Evolutionary conservation across 108 stramenopile species (phyloP).

Genomic region (Discostella stelligeroides): DNA sequence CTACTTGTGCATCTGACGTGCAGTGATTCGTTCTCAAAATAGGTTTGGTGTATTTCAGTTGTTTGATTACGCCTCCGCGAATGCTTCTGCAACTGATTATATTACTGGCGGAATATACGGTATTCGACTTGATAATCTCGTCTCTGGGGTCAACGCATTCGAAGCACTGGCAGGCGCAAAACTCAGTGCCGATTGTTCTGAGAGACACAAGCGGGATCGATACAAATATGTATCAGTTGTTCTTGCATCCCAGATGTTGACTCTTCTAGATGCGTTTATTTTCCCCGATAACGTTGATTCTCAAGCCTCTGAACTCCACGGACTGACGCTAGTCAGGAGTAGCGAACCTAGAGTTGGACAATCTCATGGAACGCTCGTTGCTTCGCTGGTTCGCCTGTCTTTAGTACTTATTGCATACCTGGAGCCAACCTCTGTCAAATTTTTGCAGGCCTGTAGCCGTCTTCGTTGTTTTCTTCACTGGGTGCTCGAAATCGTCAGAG

Average conservation of each 20-base stretch:
- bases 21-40: conserved; percentile 7
- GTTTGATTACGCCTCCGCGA: conserved; percentile 60
- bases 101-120: conserved; percentile 70
- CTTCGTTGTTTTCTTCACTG: conserved; percentile 80
- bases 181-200: conserved; percentile 21
- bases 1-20: background rate
- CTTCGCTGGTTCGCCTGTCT: conserved; percentile 74
- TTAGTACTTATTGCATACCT: conserved; percentile 66
- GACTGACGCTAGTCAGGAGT: conserved; percentile 73
- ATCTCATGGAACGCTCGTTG: conserved; percentile 77
- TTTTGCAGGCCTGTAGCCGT: conserved; percentile 77
- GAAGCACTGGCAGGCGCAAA: conserved; percentile 50
- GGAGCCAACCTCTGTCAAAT: conserved; percentile 77
- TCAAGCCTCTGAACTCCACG: conserved; percentile 74
- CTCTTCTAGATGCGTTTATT: conserved; percentile 85
- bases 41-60: conserved; percentile 69
- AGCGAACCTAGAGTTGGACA: conserved; percentile 76
- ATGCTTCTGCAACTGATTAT: conserved; percentile 54
- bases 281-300: conserved; percentile 81
- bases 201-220: conserved; percentile 19
- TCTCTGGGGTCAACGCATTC: conserved; percentile 48
- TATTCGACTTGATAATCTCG: conserved; percentile 61
- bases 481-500: conserved; percentile 75
- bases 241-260: conserved; percentile 65
- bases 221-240: conserved; percentile 54